phyloP scores from a whole-genome alignment of 345 rosid species.

The Populus euphratica region DNA sequence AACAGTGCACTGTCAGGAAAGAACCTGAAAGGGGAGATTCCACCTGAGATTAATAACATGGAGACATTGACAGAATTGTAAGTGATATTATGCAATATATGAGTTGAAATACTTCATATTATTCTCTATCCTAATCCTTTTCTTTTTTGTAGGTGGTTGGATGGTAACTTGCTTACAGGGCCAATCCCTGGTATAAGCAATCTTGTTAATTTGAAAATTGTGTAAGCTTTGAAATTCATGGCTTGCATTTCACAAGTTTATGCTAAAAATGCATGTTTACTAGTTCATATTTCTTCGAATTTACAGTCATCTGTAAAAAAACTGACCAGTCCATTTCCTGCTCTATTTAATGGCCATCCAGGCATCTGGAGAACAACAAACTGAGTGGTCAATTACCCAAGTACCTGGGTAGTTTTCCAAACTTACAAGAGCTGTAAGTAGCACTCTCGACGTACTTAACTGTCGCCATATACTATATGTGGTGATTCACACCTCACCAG shows the following conservation, averaged over 20 bases:
- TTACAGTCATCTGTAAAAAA: not conserved
- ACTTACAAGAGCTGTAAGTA: slow-evolving; percentile 76
- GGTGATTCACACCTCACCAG: not conserved
- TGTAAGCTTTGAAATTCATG: slow-evolving; percentile 51
- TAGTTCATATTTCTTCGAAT: not conserved
- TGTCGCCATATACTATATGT: not conserved
- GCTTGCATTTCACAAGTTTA: not conserved
- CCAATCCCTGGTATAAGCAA: slow-evolving; percentile 72
- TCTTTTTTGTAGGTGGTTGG: slow-evolving; percentile 67
- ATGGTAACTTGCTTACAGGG: slow-evolving; percentile 65
- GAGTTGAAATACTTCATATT: not conserved
- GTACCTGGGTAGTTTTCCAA: slow-evolving; percentile 59
- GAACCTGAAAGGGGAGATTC: slow-evolving; percentile 62
- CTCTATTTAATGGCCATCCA: slow-evolving; percentile 29
- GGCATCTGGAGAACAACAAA: slow-evolving; percentile 90
- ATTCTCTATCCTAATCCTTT: slow-evolving; percentile 4
- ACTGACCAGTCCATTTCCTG: slow-evolving; percentile 16
- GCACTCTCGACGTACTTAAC: not conserved
- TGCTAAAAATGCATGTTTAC: not conserved
- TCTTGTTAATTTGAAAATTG: slow-evolving; percentile 61
- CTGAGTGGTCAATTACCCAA: slow-evolving; percentile 74
- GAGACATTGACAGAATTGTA: slow-evolving; percentile 72
- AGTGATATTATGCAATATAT: slow-evolving; percentile 29
- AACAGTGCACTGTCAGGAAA: slow-evolving; percentile 68
- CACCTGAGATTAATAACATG: slow-evolving; percentile 58